Percentiles rank a stretch among this genome's conserved stretches.
These are phyloP conservation scores for Boletus tomentosulus DNA, from an alignment of 768 basidiomycete species.

Conservation along the genomic window DNA sequence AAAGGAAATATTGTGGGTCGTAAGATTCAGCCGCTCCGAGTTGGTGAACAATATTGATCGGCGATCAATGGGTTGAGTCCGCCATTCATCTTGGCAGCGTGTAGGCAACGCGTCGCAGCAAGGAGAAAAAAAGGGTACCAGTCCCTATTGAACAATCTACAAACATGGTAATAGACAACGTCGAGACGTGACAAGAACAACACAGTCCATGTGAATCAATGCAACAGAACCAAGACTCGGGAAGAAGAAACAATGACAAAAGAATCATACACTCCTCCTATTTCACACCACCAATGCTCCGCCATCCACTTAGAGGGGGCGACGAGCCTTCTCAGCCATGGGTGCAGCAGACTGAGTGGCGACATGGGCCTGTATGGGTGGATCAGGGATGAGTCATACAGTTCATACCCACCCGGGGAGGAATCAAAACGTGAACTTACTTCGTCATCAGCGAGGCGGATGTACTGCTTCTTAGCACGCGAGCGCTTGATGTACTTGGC, in stretches of 20 bases:
- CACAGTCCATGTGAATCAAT: slow-evolving; percentile 20
- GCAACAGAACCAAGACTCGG: slow-evolving; percentile 10
- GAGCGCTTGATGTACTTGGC: slow-evolving; percentile 35
- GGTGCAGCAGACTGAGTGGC: slow-evolving; percentile 15
- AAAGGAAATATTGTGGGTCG: neutral
- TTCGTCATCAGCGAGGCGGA: slow-evolving; percentile 37
- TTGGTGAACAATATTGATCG: neutral
- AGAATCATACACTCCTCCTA: neutral
- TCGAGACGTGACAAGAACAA: slow-evolving; percentile 10
- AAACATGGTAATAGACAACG: slow-evolving; percentile 11
- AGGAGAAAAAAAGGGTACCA: slow-evolving; percentile 16
- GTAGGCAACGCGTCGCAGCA: neutral
- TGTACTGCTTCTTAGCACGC: slow-evolving; percentile 32
- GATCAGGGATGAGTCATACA: slow-evolving; percentile 3
- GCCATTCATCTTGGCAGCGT: neutral
- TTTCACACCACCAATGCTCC: neutral
- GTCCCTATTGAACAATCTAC: slow-evolving; percentile 20
- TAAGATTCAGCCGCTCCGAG: neutral
- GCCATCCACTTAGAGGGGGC: slow-evolving; percentile 17
- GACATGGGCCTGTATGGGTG: slow-evolving; percentile 13
- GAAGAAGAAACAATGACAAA: slow-evolving; percentile 5
- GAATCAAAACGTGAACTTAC: slow-evolving; percentile 19
- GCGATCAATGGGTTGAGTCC: neutral
- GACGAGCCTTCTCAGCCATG: slow-evolving; percentile 28
- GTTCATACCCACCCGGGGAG: neutral